Percentiles rank a stretch among this genome's conserved stretches.
These are phyloP conservation scores for Candida parachauliodes DNA, from an alignment of 805 yeast species.

Conservation along the genomic window DNA sequence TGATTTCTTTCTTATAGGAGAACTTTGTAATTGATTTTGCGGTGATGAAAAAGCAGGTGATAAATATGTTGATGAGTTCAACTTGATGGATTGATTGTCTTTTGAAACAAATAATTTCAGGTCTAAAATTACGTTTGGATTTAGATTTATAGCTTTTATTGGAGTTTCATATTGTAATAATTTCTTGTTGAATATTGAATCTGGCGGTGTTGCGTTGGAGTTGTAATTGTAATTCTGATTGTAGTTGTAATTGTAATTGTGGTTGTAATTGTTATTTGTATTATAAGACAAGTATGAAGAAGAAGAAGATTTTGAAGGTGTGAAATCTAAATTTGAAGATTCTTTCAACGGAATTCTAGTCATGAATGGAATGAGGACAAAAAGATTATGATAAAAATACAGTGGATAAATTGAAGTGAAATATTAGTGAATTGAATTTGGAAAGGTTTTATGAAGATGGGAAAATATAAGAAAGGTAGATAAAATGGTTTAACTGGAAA, in stretches of 20 bases:
- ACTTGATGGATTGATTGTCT: not conserved
- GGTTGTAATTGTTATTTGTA: not conserved
- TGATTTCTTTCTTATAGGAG: conserved; percentile 14
- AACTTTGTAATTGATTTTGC: conserved; percentile 18
- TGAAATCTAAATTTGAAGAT: conserved; percentile 5
- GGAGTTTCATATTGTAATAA: conserved; percentile 9
- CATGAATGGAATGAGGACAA: too few relatives aligned
- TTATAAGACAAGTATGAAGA: not conserved
- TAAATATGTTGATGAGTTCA: conserved; percentile 12
- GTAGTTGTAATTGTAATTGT: not conserved
- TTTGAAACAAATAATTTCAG: not conserved
- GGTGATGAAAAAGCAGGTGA: conserved; percentile 51
- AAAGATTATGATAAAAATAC: too few relatives aligned
- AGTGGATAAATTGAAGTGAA: too few relatives aligned
- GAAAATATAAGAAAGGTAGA: too few relatives aligned
- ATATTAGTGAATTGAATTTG: too few relatives aligned
- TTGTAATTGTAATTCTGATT: too few relatives aligned
- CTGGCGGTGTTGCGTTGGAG: conserved; percentile 7
- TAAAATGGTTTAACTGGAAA: too few relatives aligned
- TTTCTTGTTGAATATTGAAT: conserved; percentile 6
- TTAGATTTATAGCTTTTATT: conserved; percentile 6
- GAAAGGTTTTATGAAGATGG: too few relatives aligned
- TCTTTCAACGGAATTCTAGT: conserved; percentile 8
- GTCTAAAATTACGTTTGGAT: conserved; percentile 9
- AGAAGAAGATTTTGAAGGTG: conserved; percentile 8